phyloP scores from a whole-genome alignment of 768 basidiomycete genomes.

The Trametes villosa region DNA sequence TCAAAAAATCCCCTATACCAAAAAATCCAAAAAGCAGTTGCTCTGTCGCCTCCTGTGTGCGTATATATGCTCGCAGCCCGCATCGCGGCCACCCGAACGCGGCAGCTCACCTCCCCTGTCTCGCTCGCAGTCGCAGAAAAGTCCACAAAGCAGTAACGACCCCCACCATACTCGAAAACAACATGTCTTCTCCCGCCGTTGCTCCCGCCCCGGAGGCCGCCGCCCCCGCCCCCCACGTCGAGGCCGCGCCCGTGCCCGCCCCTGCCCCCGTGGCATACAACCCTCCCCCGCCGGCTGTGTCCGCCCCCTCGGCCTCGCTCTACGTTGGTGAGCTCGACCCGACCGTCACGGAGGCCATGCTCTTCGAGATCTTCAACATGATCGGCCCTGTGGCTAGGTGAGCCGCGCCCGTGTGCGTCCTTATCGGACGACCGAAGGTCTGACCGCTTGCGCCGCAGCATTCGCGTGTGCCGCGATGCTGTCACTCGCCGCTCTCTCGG shows the following conservation, averaged over 20 bases:
- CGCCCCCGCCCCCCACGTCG: constrained; percentile 40
- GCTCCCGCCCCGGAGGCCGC: constrained; percentile 38
- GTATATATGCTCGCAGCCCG: constrained; percentile 31
- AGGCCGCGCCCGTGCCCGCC: constrained; percentile 52
- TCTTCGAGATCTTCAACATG: constrained; percentile 99
- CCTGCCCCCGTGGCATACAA: constrained; percentile 60
- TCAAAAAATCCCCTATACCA: constrained; percentile 45
- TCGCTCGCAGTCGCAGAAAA: constrained; percentile 66
- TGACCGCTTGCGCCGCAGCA: constrained; percentile 51
- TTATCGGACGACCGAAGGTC: constrained; percentile 12
- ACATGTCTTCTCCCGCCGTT: constrained; percentile 43
- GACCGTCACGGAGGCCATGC: constrained; percentile 98
- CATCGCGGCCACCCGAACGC: constrained; percentile 24
- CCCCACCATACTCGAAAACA: constrained; percentile 42
- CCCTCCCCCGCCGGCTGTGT: constrained; percentile 53
- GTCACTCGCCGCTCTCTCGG: constrained; percentile 99
- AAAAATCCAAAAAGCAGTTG: constrained; percentile 83
- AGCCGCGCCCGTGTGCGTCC: constrained; percentile 29
- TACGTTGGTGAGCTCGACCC: constrained; percentile 99
- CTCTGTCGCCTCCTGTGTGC: constrained; percentile 74
- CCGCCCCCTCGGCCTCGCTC: constrained; percentile 87
- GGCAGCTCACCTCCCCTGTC: constrained; percentile 18
- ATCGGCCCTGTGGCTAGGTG: constrained; percentile 98
- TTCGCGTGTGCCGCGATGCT: constrained; percentile 99
- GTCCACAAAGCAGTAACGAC: constrained; percentile 94